Conservation (phyloP, 78 protist genomes). For the Dictyostelium brefeldianum region DNA sequence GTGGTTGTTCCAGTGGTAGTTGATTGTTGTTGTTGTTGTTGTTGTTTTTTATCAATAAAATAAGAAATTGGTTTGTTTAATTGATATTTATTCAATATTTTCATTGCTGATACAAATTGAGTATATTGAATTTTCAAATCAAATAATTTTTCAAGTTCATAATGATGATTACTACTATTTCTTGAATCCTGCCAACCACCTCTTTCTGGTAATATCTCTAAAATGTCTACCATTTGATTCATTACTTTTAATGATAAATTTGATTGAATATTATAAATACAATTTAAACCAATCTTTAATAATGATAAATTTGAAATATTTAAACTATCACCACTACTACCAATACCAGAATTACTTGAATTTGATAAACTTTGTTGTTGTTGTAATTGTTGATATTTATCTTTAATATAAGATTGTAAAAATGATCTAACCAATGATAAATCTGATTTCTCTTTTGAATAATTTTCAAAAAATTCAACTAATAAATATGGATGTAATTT, state of each 20-base stretch:
- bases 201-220: conserved; percentile 25
- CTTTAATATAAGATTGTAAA: neutral
- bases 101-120: neutral
- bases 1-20: neutral
- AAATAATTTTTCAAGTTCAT: neutral
- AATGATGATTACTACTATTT: neutral
- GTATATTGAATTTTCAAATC: neutral
- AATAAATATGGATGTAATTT: neutral
- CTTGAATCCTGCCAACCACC: neutral
- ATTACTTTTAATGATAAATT: neutral
- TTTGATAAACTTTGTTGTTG: neutral
- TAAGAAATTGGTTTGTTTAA: neutral
- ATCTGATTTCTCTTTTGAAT: conserved; percentile 5
- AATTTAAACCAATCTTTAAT: conserved; percentile 18
- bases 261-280: conserved; percentile 12
- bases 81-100: conserved; percentile 31
- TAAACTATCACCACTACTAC: neutral
- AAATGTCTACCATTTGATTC: neutral
- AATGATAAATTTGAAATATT: neutral
- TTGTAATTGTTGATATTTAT: neutral
- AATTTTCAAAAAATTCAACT: conserved; percentile 5
- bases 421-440: conserved; percentile 14
- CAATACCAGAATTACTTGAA: neutral
- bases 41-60: neutral
- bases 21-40: neutral